A percentile compares a stretch with the other conserved stretches of the same genome.
phyloP scores from a whole-genome alignment of 2,329 filamentous ascomycete genomes.

The Sordariomycetes sp. region DNA sequence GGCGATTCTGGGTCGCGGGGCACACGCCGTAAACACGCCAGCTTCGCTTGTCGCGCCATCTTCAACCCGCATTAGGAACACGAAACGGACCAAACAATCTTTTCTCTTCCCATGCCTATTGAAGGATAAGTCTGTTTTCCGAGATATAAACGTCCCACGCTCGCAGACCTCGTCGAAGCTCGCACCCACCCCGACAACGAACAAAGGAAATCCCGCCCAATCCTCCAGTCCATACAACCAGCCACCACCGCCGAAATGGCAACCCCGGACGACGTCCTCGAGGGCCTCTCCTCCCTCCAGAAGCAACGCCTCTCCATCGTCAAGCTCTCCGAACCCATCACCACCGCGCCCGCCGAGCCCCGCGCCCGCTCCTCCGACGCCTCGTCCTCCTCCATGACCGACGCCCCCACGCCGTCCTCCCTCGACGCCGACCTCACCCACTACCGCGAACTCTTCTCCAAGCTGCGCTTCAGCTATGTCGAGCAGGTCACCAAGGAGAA shows the following conservation, averaged over 20 bases:
- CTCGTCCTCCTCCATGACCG: slow-evolving; percentile 50
- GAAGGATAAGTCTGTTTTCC: no score
- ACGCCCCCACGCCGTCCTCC: slow-evolving; percentile 61
- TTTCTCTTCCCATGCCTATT: no score
- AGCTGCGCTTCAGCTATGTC: slow-evolving; percentile 92
- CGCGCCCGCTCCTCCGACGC: slow-evolving; percentile 59
- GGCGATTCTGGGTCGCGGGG: neutral
- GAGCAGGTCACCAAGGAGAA: slow-evolving; percentile 99
- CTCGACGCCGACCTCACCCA: slow-evolving; percentile 77
- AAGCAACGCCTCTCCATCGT: slow-evolving; percentile 58
- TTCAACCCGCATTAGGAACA: neutral
- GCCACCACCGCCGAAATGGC: slow-evolving; percentile 1
- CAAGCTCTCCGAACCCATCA: slow-evolving; percentile 63
- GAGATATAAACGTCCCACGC: no score
- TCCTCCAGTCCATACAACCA: neutral
- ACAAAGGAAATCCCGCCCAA: neutral
- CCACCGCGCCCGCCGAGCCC: slow-evolving; percentile 14
- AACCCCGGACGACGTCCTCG: slow-evolving; percentile 30
- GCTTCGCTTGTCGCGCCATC: neutral
- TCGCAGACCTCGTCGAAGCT: neutral
- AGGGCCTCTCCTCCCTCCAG: slow-evolving; percentile 41
- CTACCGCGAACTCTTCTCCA: slow-evolving; percentile 92
- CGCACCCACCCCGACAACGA: neutral
- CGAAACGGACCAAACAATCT: no score
- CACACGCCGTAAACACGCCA: neutral